Conservation (phyloP, 1,284 basidiomycete genomes). For the Cystobasidium slooffiae region DNA sequence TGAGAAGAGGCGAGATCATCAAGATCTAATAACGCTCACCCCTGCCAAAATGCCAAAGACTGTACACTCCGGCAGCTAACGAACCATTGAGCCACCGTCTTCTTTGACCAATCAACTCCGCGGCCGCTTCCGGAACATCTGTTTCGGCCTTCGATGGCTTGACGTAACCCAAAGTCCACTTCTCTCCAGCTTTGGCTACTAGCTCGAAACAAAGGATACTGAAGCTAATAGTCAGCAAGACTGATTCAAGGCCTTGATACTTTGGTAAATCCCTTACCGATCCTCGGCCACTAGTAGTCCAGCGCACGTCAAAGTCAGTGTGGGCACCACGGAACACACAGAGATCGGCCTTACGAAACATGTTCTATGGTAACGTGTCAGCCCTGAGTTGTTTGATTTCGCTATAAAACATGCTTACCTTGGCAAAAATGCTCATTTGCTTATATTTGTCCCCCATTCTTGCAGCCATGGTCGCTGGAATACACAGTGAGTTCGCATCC, state of each 20-base stretch:
- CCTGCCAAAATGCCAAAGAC: constrained; percentile 82
- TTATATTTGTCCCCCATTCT: constrained; percentile 44
- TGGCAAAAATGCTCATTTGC: constrained; percentile 47
- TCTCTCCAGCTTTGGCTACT: constrained; percentile 61
- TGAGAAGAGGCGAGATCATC: not conserved
- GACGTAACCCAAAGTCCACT: constrained; percentile 53
- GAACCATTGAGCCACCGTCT: constrained; percentile 83
- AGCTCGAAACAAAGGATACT: constrained; percentile 51
- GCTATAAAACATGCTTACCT: constrained; percentile 5
- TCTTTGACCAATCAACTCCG: constrained; percentile 65
- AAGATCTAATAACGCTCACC: not conserved
- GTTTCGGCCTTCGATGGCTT: constrained; percentile 45
- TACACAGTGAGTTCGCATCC: not conserved
- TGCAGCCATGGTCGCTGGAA: constrained; percentile 39
- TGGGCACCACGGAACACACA: not conserved
- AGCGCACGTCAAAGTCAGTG: no score
- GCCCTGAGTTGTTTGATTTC: not conserved
- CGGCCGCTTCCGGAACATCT: constrained; percentile 62
- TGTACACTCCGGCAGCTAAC: constrained; percentile 93
- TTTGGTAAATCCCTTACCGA: constrained; percentile 12
- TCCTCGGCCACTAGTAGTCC: constrained; percentile 28
- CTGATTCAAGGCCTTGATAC: not conserved
- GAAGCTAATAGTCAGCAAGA: not conserved
- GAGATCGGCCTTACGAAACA: constrained; percentile 23
- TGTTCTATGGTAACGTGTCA: constrained; percentile 18